Conservation (phyloP, 2,329 filamentous ascomycete species). For the Lanzia echinophila region DNA sequence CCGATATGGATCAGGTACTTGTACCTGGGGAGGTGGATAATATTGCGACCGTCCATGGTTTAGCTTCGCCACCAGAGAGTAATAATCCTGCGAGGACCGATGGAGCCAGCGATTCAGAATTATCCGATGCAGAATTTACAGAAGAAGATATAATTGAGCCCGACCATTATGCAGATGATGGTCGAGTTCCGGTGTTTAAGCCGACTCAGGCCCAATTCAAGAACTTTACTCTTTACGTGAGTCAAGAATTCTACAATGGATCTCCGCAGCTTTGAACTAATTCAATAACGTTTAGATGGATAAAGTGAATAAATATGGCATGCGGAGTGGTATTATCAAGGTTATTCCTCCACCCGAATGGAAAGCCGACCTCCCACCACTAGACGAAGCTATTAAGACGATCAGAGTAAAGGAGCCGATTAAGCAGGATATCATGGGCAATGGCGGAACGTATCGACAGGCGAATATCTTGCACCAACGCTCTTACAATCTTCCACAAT, state of each 20-base stretch:
- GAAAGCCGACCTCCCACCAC: constrained; percentile 70
- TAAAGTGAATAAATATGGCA: constrained; percentile 85
- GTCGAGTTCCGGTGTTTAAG: constrained; percentile 87
- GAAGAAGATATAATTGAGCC: constrained; percentile 69
- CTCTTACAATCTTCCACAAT: constrained; percentile 94
- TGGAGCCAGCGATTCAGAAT: constrained; percentile 51
- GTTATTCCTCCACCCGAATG: constrained; percentile 91
- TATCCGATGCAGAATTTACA: constrained; percentile 53
- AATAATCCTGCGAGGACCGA: constrained; percentile 54
- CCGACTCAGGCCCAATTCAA: constrained; percentile 93
- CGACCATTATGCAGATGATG: constrained; percentile 66
- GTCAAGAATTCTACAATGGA: constrained; percentile 28
- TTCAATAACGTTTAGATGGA: constrained; percentile 47
- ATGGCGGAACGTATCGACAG: constrained; percentile 91
- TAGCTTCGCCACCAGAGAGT: constrained; percentile 59
- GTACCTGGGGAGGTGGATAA: constrained; percentile 17
- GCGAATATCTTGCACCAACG: constrained; percentile 95
- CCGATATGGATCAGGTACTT: constrained; percentile 20
- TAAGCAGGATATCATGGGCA: constrained; percentile 95
- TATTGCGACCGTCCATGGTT: constrained; percentile 19
- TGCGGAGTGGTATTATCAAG: constrained; percentile 96
- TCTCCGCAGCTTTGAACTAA: constrained; percentile 14
- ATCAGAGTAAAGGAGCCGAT: constrained; percentile 95
- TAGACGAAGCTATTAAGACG: constrained; percentile 82
- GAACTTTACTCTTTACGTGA: constrained; percentile 85